These are phyloP conservation scores for Aspergillus sp. DNA, from an alignment of 2,329 filamentous ascomycete genomes.

Conservation along the genomic window DNA sequence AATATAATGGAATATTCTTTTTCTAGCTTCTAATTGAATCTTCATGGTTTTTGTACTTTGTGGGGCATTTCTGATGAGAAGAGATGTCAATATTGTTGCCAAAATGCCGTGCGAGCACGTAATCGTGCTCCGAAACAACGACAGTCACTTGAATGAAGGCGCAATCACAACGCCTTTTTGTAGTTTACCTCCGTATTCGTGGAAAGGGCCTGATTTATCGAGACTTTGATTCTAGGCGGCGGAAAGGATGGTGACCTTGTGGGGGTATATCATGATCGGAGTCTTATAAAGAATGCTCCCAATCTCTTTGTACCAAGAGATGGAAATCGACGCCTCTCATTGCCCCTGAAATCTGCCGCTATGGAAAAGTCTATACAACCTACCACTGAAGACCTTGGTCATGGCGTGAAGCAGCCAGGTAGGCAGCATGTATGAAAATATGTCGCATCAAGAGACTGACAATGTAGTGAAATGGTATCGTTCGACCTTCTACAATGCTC, in stretches of 20 bases:
- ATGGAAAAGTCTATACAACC: background rate
- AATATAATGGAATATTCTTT: too few species aligned
- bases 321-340: too few species aligned
- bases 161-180: background rate
- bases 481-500: conserved; percentile 70
- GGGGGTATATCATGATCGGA: background rate
- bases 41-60: background rate
- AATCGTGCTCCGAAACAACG: conserved; percentile 24
- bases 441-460: background rate
- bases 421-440: background rate
- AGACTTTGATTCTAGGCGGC: background rate
- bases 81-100: conserved; percentile 4
- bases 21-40: too few species aligned
- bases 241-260: too few species aligned
- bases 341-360: too few species aligned
- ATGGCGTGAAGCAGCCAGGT: conserved; percentile 10
- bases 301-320: background rate
- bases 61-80: background rate
- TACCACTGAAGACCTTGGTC: conserved; percentile 20
- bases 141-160: conserved; percentile 17
- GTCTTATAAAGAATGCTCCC: background rate
- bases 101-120: conserved; percentile 34
- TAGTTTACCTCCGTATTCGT: background rate
- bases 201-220: background rate
- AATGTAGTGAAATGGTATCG: conserved; percentile 64